A percentile compares a stretch with the other conserved stretches of the same genome.
Conservation (phyloP, 352 stramenopile species). For the Blastocystis hominis region DNA sequence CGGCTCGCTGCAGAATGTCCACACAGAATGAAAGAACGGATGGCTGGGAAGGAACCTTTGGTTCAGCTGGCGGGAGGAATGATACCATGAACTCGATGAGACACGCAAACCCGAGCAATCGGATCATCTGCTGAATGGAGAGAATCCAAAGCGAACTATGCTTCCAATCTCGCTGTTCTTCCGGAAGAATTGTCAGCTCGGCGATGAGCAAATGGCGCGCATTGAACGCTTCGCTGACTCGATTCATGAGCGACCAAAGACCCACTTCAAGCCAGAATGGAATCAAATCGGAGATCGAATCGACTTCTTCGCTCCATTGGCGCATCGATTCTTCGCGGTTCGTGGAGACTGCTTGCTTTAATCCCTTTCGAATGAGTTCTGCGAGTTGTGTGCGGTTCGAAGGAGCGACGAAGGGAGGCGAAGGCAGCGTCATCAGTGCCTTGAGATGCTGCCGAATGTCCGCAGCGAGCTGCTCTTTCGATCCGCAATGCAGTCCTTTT, state of each 20-base stretch:
- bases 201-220: neutral
- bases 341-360: neutral
- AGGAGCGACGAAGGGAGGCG: neutral
- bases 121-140: neutral
- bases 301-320: neutral
- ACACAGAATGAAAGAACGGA: neutral
- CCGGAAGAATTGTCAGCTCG: neutral
- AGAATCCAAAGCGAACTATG: neutral
- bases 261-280: neutral
- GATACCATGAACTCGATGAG: neutral
- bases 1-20: neutral
- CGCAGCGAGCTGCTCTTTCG: neutral
- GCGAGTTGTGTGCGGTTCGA: neutral
- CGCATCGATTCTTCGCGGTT: neutral
- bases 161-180: neutral
- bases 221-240: neutral
- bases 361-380: neutral
- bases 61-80: neutral
- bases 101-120: neutral
- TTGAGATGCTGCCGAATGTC: neutral
- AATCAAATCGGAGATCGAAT: neutral
- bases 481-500: neutral
- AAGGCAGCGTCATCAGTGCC: neutral
- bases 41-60: neutral
- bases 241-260: neutral